Base-by-base conservation (phyloP, 345 rosid species). In the Gossypium herbaceum region DNA sequence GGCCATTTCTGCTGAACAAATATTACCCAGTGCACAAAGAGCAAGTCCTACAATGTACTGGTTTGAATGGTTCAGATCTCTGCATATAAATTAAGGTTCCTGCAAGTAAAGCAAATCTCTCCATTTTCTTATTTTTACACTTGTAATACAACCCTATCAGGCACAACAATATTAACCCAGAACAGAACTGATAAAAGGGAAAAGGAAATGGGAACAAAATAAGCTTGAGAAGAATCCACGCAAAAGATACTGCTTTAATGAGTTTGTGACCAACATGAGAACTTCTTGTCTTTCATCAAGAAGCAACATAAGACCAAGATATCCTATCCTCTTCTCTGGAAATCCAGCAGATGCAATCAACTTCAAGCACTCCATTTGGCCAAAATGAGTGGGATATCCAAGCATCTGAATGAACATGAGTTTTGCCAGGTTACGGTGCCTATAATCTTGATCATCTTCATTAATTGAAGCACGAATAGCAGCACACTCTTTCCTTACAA, bases 211-310 rank as follows among this genome's bases (percentile, higher is more conserved):
- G 57, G 69, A 52, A 58, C 64, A 56, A 61, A 12, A 64, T 17
- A 50, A 63, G 60, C 24, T 52, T 41, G 59, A 58, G 34, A 72
- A 68, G 48, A 60, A 62, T 43, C 34, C 57, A 72, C 64, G 24
- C 10, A 11, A 45, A 78, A 97, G 97, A 93, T 96, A 93, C 99
- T 93, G 99, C 83, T 96, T 92, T 74, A 96, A 84, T 17, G 99
- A 96, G 89, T 95, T 95, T 11, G 99, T 95, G 87, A 95, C 98
- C 83, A 95, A 81, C 99, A 95, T 90, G 55, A 93, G 82, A 74
- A 95, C 99, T 89, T 95, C 98, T 81, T 95, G 98, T 84, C 98
- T 90, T 85, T 95, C 99, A 79, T 95, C 98, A 77, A 95, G 98
- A 83, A 96, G 93, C 85, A 93, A 82, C 99, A 93, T 96, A 25